phyloP scores from a whole-genome alignment of 257 asterid genomes.

The Linaria vulgaris region DNA sequence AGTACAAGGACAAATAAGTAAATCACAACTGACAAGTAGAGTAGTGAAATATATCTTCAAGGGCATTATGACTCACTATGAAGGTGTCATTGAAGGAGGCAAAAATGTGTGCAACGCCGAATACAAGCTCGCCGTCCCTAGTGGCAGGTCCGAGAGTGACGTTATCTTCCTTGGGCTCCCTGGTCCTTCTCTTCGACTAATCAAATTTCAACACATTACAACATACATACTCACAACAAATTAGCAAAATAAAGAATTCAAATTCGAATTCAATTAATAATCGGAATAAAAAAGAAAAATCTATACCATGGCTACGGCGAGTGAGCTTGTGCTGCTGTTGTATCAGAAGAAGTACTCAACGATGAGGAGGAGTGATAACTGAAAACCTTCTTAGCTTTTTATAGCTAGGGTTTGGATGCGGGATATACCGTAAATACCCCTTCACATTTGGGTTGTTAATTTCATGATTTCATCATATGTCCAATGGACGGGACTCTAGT shows the following conservation, averaged over 20 bases:
- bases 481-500: no score
- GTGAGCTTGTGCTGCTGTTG: neutral
- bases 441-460: no score
- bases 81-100: constrained; percentile 93
- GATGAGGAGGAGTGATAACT: neutral
- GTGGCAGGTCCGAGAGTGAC: constrained; percentile 79
- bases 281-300: no score
- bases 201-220: neutral
- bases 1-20: neutral
- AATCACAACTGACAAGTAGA: no score
- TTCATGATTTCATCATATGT: no score
- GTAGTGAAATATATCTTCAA: neutral
- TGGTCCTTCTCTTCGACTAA: constrained; percentile 73
- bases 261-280: neutral
- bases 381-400: neutral
- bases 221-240: neutral
- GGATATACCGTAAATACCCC: no score
- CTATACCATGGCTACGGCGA: constrained; percentile 1
- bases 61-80: constrained; percentile 51
- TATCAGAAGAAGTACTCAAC: no score
- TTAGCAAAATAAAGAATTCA: neutral
- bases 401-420: neutral
- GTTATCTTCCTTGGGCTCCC: constrained; percentile 86
- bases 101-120: constrained; percentile 90
- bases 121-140: constrained; percentile 74